Evolutionary conservation across 768 basidiomycete species (phyloP).

Genomic region (Tricholoma flavovirens): DNA sequence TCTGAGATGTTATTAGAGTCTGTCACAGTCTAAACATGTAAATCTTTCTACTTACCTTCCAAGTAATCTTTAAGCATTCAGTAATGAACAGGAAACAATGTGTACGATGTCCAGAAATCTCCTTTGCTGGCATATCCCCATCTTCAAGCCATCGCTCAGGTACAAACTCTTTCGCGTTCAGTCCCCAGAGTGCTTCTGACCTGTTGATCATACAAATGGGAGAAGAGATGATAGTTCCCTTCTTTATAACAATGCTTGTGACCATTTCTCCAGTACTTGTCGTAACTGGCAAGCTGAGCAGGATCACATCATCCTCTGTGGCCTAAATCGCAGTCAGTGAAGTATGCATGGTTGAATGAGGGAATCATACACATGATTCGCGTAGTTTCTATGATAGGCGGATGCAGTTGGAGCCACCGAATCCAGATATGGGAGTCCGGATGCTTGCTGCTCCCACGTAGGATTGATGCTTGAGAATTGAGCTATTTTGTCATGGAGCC

Average conservation of each 20-base stretch:
- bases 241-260: slow-evolving; percentile 27
- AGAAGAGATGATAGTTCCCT: slow-evolving; percentile 32
- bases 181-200: slow-evolving; percentile 36
- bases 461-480: slow-evolving; percentile 39
- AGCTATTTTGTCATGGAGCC: slow-evolving; percentile 30
- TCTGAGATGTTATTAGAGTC: too few species aligned
- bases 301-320: slow-evolving; percentile 31
- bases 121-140: slow-evolving; percentile 19
- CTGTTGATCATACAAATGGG: slow-evolving; percentile 36
- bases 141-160: slow-evolving; percentile 39
- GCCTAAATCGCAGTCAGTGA: slow-evolving; percentile 20
- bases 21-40: too few species aligned
- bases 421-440: slow-evolving; percentile 50
- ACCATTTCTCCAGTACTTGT: slow-evolving; percentile 22
- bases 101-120: slow-evolving; percentile 26
- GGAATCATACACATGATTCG: slow-evolving; percentile 29
- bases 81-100: too few species aligned
- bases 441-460: slow-evolving; percentile 47
- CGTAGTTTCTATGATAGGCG: slow-evolving; percentile 30
- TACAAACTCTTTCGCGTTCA: slow-evolving; percentile 35
- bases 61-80: too few species aligned
- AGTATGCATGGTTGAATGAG: background rate
- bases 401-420: slow-evolving; percentile 42
- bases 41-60: too few species aligned
- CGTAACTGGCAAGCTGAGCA: slow-evolving; percentile 27